phyloP scores from a whole-genome alignment of 352 stramenopile species.

The Pythium graminicola region DNA sequence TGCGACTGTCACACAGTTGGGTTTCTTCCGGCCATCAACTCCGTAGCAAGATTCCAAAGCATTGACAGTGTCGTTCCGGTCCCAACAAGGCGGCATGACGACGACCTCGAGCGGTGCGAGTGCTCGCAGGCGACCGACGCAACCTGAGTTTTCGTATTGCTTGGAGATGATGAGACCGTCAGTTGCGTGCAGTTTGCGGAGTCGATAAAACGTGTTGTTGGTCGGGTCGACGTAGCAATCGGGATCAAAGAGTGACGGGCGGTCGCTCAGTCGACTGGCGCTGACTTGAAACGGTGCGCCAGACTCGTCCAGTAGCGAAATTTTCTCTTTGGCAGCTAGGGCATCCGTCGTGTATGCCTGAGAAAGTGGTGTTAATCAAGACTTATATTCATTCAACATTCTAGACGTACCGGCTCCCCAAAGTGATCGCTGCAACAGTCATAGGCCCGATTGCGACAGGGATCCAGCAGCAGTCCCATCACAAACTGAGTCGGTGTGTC shows the following conservation, averaged over 20 bases:
- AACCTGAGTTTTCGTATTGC: constrained; percentile 50
- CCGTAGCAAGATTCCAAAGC: constrained; percentile 51
- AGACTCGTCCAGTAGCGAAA: constrained; percentile 65
- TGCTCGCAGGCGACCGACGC: constrained; percentile 41
- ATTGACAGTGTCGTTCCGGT: constrained; percentile 72
- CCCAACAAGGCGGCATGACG: constrained; percentile 70
- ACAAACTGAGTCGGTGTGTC: constrained; percentile 51
- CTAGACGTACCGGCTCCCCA: constrained; percentile 47
- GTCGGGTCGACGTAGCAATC: constrained; percentile 64
- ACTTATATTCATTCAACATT: neutral
- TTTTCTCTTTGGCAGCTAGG: constrained; percentile 41
- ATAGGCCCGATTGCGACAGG: constrained; percentile 43
- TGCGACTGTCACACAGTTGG: constrained; percentile 62
- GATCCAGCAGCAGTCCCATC: constrained; percentile 78
- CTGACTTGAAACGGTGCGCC: constrained; percentile 44
- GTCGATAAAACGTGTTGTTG: constrained; percentile 39
- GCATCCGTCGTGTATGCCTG: constrained; percentile 40
- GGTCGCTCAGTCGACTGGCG: constrained; percentile 63
- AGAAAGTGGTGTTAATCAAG: neutral
- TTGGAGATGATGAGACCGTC: constrained; percentile 37
- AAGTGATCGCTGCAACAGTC: constrained; percentile 80
- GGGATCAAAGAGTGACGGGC: constrained; percentile 56
- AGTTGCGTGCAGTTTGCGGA: constrained; percentile 48
- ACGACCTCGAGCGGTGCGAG: constrained; percentile 43
- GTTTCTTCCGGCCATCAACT: constrained; percentile 49